These are phyloP conservation scores for Zhuliangozyma parablackwelliae DNA, from an alignment of 1,139 yeast genomes.

Conservation along the genomic window DNA sequence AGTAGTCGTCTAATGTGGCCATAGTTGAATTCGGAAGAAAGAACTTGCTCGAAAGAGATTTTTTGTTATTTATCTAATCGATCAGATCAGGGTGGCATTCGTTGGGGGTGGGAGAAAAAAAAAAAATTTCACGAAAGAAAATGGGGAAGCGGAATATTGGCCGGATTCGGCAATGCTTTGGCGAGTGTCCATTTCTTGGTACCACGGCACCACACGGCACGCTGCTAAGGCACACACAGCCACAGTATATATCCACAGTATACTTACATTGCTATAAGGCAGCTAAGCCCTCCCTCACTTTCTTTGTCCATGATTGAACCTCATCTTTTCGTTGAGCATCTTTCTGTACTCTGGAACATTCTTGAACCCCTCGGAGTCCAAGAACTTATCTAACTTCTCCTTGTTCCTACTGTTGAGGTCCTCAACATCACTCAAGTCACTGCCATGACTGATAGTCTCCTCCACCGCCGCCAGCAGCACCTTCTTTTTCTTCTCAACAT, in stretches of 20 bases:
- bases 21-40: conserved; percentile 1
- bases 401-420: conserved; percentile 15
- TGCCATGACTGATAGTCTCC: conserved; percentile 13
- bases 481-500: not conserved
- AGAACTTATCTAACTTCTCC: conserved; percentile 8
- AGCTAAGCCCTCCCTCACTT: not conserved
- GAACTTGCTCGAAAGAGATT: too few relatives aligned
- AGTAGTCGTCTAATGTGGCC: conserved; percentile 28
- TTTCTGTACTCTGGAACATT: conserved; percentile 6
- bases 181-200: too few relatives aligned
- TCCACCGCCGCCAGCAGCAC: conserved; percentile 4
- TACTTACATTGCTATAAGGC: too few relatives aligned
- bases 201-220: too few relatives aligned
- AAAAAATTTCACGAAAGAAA: too few relatives aligned
- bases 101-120: too few relatives aligned
- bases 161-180: too few relatives aligned
- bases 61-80: too few relatives aligned
- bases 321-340: conserved; percentile 5
- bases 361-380: conserved; percentile 3
- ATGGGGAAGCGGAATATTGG: too few relatives aligned
- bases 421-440: conserved; percentile 22
- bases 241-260: too few relatives aligned
- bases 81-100: too few relatives aligned
- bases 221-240: too few relatives aligned
- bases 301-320: conserved; percentile 1